Evolutionary conservation across 108 stramenopile genomes (phyloP), one percentile per base, ranked within the genome.

Genomic region (Mayamaea pseudoterrestris): DNA sequence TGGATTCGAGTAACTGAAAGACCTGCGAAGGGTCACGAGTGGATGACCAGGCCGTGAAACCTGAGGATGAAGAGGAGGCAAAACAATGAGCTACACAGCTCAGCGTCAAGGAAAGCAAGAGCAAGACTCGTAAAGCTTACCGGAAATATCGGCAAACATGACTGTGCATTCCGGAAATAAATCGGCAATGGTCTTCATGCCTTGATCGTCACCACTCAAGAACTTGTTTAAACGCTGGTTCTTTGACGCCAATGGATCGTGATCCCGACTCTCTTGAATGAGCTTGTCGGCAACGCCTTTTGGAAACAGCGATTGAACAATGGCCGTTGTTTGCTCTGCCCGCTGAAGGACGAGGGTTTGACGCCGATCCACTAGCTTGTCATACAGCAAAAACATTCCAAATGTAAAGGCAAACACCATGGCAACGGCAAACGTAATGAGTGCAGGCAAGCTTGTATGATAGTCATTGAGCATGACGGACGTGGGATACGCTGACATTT

Each of bases 401-500:
- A 41, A 11, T 20, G 53, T 61, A 25, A 60, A 65, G 0, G 50
- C 36, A 54, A 84, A 84, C 0, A 80, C 72, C 3, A 62, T 26
- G 8, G 66, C 46, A 5, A 65, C 60, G 5, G 50, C 68, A 3
- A 45, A 28, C 0, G 83, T 63, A 28, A 71, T 74, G 4, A 76
- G 35, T 0, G 41, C 42, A 11, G 83, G 69, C 30, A 14, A n/a
- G n/a, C 14, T 3, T 14, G 49, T 50, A n/a, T 22, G 20, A 40
- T 34, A 50, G 18, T 50, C 21, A 3, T 47, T 28, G 13, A 31
- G 14, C 18, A 47, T 18, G 4, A 1, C 29, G 9, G 17, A 27
- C 2, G 47, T 47, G n/a, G 47, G 47, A 30, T 47, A 47, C 14
- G 31, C 27, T 3, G 29, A n/a, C 17, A 47, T 5, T 2, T 18